phyloP scores from a whole-genome alignment of 2,329 filamentous ascomycete genomes.

The Blumeria graminis region DNA sequence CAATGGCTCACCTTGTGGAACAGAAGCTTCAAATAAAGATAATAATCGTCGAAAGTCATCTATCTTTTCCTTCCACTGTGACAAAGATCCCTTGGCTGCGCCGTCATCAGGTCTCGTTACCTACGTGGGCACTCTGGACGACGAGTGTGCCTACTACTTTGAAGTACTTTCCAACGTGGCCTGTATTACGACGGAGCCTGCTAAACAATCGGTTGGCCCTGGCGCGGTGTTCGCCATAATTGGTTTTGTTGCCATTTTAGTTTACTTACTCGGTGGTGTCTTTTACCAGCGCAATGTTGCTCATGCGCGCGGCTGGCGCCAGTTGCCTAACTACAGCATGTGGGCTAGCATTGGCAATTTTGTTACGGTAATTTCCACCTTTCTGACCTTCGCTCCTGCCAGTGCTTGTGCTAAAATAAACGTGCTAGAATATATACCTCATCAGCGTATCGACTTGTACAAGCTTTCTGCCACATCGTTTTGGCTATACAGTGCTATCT shows the following conservation, averaged over 20 bases:
- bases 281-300: constrained; percentile 90
- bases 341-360: constrained; percentile 79
- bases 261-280: constrained; percentile 78
- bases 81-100: constrained; percentile 48
- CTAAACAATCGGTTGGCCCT: constrained; percentile 48
- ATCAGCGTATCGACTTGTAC: constrained; percentile 46
- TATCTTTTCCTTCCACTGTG: constrained; percentile 81
- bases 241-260: constrained; percentile 47
- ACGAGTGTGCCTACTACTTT: constrained; percentile 91
- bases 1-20: constrained; percentile 49
- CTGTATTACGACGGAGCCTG: constrained; percentile 42
- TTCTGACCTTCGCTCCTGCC: constrained; percentile 7
- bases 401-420: too few species aligned
- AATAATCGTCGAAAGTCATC: constrained; percentile 40
- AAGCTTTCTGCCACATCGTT: constrained; percentile 34
- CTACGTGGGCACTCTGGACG: constrained; percentile 62
- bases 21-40: constrained; percentile 17
- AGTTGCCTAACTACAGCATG: constrained; percentile 79
- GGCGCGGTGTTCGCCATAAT: constrained; percentile 75
- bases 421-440: constrained; percentile 34
- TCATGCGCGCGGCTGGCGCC: constrained; percentile 84
- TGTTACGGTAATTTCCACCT: constrained; percentile 36
- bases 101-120: constrained; percentile 37
- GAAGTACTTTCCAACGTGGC: constrained; percentile 70
- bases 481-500: constrained; percentile 43